Evolutionary conservation across 768 basidiomycete species (phyloP).

Genomic region (Paxillus ammoniavirescens): DNA sequence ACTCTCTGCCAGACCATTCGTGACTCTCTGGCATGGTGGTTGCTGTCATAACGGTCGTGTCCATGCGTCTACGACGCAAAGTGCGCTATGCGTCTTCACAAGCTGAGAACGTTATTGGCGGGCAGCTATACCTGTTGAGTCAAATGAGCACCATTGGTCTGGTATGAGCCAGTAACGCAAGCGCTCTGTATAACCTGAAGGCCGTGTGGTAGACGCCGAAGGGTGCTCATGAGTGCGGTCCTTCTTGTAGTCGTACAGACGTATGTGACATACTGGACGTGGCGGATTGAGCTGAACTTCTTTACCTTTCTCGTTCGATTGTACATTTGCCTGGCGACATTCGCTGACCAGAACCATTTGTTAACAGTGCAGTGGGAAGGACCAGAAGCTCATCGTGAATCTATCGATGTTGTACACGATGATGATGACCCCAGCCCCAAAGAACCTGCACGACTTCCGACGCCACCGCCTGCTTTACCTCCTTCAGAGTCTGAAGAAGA

Average conservation of each 20-base stretch:
- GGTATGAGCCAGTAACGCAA: slow-evolving; percentile 34
- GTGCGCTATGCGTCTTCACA: slow-evolving; percentile 18
- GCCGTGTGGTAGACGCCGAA: slow-evolving; percentile 18
- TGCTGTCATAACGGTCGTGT: slow-evolving; percentile 33
- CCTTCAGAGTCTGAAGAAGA: slow-evolving; percentile 50
- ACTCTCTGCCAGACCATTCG: slow-evolving; percentile 34
- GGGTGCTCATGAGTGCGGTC: slow-evolving; percentile 12
- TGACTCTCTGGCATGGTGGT: slow-evolving; percentile 26
- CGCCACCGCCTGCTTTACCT: slow-evolving; percentile 31
- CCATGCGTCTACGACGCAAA: slow-evolving; percentile 24
- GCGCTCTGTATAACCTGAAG: slow-evolving; percentile 18
- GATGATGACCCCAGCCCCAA: slow-evolving; percentile 18
- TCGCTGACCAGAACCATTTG: slow-evolving; percentile 30
- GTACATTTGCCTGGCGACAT: slow-evolving; percentile 12
- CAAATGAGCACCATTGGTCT: slow-evolving; percentile 27
- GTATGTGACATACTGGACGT: neutral
- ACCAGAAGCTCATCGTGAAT: slow-evolving; percentile 53
- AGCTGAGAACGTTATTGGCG: slow-evolving; percentile 33
- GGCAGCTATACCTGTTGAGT: slow-evolving; percentile 36
- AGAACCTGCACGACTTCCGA: slow-evolving; percentile 12
- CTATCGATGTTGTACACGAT: slow-evolving; percentile 19
- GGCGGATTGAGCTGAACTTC: slow-evolving; percentile 7
- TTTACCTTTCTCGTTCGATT: slow-evolving; percentile 11
- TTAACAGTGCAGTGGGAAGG: slow-evolving; percentile 74
- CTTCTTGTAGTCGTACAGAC: slow-evolving; percentile 1